Percentiles rank a stretch among this genome's conserved stretches.
phyloP scores from a whole-genome alignment of 768 basidiomycete species.

The Coprinopsis cinerea region DNA sequence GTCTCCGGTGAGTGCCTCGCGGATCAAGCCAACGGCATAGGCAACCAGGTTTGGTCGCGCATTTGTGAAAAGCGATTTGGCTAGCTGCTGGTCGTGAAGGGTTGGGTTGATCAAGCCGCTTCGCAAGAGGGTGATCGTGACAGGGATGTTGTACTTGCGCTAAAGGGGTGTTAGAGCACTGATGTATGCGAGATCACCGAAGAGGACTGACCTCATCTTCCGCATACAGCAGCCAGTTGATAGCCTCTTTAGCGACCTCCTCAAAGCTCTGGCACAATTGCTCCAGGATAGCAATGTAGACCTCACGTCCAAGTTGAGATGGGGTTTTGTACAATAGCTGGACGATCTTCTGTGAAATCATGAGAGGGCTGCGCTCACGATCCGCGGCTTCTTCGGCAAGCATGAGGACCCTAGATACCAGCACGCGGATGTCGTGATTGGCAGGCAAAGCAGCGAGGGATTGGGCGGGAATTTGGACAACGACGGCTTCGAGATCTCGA shows the following conservation, averaged over 20 bases:
- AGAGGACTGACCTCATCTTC: slow-evolving; percentile 78
- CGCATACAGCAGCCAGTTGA: slow-evolving; percentile 92
- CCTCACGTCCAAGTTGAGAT: slow-evolving; percentile 82
- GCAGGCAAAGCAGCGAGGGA: slow-evolving; percentile 67
- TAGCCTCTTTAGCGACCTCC: slow-evolving; percentile 94
- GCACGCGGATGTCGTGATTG: slow-evolving; percentile 80
- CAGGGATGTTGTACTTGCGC: slow-evolving; percentile 96
- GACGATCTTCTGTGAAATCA: slow-evolving; percentile 95
- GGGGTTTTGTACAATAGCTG: slow-evolving; percentile 90
- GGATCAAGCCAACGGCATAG: slow-evolving; percentile 78
- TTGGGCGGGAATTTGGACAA: slow-evolving; percentile 68
- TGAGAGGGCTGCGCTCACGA: slow-evolving; percentile 79
- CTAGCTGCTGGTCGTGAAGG: slow-evolving; percentile 86
- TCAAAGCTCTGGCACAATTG: slow-evolving; percentile 85
- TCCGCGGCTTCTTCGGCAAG: slow-evolving; percentile 78
- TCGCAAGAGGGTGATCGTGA: slow-evolving; percentile 83
- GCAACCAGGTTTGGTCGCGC: slow-evolving; percentile 70
- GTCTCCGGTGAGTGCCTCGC: slow-evolving; percentile 79
- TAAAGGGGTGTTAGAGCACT: slow-evolving; percentile 24
- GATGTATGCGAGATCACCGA: not conserved
- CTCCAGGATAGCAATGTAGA: slow-evolving; percentile 85
- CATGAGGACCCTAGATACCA: slow-evolving; percentile 77
- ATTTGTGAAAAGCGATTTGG: slow-evolving; percentile 76
- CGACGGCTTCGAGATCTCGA: slow-evolving; percentile 74
- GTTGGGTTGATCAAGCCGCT: slow-evolving; percentile 72